Evolutionary conservation across 1,139 yeast species (phyloP), one percentile per base, ranked within the genome.

Genomic region (Yamadazyma mexicana): DNA sequence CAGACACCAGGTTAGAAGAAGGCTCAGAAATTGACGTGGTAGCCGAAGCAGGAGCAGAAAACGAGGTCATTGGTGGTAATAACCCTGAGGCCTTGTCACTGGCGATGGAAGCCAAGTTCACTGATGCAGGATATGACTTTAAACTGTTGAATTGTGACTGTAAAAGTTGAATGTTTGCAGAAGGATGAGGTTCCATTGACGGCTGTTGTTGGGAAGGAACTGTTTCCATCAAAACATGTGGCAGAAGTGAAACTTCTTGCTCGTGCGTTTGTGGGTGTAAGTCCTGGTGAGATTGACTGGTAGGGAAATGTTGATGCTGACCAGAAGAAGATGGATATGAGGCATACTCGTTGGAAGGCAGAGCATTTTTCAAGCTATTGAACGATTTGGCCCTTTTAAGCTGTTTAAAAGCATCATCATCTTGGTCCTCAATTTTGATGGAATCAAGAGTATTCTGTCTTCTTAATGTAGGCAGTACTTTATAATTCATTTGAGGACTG

Each of bases 321-420:
- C 11, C 16, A n/a, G 33, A 38, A 11, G 22, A 22, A 5, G 24
- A 25, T 25, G 31, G 33, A 33, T 26, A 34, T 12, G 25, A n/a
- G 7, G 30, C 8, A 20, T 15, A 20, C 4, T 14, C 24, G n/a
- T 28, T 33, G 27, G 35, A 14, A 6, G 34, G 22, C 9, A 12
- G 11, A 14, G 26, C 11, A 11, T 16, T 28, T 17, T 35, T 39
- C 15, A 42, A 35, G 28, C 28, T 37, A 25, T 39, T 38, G 35
- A 40, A 46, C 48, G 70, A 63, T 46, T 66, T 67, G 4, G 73
- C 74, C 48, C 69, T 62, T 34, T 61, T 61, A 40, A 72, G 51
- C 46, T 69, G 73, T 42, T 66, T 66, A 42, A 69, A 61, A 2
- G 77, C 76, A 49, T 71, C 75, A 48, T 69, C 72, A 38, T 69